Conservation (phyloP, 345 rosid species). For the Geranium brycei region DNA sequence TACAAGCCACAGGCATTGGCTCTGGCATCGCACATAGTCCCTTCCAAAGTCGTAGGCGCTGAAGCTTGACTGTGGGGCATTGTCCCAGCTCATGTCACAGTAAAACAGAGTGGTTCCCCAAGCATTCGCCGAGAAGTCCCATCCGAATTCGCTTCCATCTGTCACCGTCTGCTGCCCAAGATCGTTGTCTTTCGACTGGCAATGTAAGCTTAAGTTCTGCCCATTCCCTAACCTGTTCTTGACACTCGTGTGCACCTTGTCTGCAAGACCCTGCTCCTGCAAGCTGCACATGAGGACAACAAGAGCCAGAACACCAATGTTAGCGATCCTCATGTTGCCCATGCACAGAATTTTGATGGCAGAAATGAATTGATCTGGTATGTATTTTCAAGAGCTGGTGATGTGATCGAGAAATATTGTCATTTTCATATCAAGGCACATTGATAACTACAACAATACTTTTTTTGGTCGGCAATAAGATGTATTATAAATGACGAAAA, state of each 20-base stretch:
- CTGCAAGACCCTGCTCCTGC: constrained; percentile 11
- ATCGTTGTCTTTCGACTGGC: constrained; percentile 43
- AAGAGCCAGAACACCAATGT: background rate
- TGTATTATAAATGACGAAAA: too few species aligned
- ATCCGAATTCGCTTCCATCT: constrained; percentile 32
- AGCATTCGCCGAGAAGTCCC: constrained; percentile 31
- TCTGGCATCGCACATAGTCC: constrained; percentile 23
- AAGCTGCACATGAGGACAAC: constrained; percentile 14
- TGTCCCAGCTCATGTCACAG: constrained; percentile 34
- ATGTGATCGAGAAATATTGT: too few species aligned
- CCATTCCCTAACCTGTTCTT: constrained; percentile 33
- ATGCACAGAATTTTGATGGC: too few species aligned
- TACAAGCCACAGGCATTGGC: constrained; percentile 30
- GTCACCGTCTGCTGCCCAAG: constrained; percentile 31
- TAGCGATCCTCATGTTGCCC: too few species aligned
- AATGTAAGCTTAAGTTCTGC: constrained; percentile 35
- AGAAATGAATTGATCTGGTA: too few species aligned
- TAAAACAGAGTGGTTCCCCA: constrained; percentile 34
- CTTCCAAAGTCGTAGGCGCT: constrained; percentile 23
- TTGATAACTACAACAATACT: too few species aligned
- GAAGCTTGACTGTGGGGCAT: constrained; percentile 22
- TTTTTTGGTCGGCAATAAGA: too few species aligned
- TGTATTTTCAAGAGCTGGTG: too few species aligned
- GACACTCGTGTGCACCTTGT: constrained; percentile 21
- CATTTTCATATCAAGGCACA: too few species aligned